phyloP scores from a whole-genome alignment of 768 basidiomycete species.

The Lactarius quietus region DNA sequence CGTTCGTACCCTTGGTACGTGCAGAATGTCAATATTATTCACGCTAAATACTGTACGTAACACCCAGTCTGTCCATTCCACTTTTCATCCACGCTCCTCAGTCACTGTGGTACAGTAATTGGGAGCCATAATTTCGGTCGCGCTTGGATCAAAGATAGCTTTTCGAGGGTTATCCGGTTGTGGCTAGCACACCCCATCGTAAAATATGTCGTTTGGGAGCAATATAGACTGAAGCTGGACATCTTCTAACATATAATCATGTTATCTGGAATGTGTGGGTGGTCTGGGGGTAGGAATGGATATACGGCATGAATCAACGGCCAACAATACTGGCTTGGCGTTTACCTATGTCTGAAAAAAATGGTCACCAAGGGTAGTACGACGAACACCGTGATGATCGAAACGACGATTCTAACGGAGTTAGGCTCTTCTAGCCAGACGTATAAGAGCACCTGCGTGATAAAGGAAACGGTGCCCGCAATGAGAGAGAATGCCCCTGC shows the following conservation, averaged over 20 bases:
- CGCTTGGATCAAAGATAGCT: too few species aligned
- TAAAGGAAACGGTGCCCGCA: neutral
- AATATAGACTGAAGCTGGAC: too few species aligned
- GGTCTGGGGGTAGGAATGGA: neutral
- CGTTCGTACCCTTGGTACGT: too few species aligned
- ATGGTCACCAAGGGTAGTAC: constrained; percentile 9
- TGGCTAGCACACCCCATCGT: too few species aligned
- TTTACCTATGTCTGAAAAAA: neutral
- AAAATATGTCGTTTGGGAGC: too few species aligned
- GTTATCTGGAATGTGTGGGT: neutral
- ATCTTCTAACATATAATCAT: neutral
- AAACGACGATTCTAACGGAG: constrained; percentile 9
- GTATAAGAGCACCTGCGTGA: constrained; percentile 16
- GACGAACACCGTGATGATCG: constrained; percentile 11
- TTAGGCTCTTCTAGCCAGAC: constrained; percentile 18
- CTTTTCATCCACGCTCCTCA: too few species aligned
- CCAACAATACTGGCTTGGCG: neutral
- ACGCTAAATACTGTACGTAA: too few species aligned
- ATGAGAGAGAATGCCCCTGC: constrained; percentile 19
- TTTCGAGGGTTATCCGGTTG: neutral
- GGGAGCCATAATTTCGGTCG: too few species aligned
- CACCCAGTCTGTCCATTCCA: too few species aligned
- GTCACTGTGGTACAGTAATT: too few species aligned
- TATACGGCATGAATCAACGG: neutral
- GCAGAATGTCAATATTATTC: too few species aligned